Conservation (phyloP, 139 green algal species). For the Chlorella vulgaris region DNA sequence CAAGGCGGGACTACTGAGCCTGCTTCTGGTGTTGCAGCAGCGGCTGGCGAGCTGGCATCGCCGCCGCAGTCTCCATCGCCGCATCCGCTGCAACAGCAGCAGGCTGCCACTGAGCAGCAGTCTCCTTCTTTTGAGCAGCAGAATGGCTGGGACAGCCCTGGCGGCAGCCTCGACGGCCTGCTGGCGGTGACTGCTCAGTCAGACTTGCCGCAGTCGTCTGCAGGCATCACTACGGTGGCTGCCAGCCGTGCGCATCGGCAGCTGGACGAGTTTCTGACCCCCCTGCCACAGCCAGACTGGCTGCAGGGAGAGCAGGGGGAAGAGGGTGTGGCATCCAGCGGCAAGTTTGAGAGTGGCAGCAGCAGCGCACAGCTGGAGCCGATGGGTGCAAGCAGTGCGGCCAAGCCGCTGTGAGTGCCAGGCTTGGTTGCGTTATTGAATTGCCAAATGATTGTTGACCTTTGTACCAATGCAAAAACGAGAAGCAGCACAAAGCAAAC, state of each 20-base stretch:
- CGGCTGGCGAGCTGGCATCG: too few species aligned
- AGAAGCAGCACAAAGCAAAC: too few species aligned
- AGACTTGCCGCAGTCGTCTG: too few species aligned
- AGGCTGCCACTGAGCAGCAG: too few species aligned
- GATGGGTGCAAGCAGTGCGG: neutral
- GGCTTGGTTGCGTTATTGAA: too few species aligned
- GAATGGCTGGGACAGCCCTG: slow-evolving; percentile 21
- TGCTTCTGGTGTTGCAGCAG: too few species aligned
- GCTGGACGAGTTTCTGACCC: neutral
- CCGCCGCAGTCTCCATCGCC: too few species aligned
- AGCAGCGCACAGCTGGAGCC: neutral
- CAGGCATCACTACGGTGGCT: too few species aligned
- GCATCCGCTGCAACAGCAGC: neutral
- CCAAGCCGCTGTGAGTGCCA: neutral
- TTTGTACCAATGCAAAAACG: too few species aligned
- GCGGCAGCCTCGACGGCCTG: slow-evolving; percentile 25
- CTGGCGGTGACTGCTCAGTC: neutral
- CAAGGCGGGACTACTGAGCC: too few species aligned
- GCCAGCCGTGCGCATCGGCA: slow-evolving; percentile 3
- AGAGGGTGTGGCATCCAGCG: slow-evolving; percentile 8
- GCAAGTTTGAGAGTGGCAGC: neutral
- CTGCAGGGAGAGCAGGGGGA: neutral
- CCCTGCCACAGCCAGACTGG: slow-evolving; percentile 27
- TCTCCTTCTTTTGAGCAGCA: too few species aligned
- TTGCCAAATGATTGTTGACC: too few species aligned